Percentiles rank a stretch among this genome's conserved stretches.
phyloP scores from a whole-genome alignment of 768 basidiomycete genomes.

The Cystofilobasidium ferigula region DNA sequence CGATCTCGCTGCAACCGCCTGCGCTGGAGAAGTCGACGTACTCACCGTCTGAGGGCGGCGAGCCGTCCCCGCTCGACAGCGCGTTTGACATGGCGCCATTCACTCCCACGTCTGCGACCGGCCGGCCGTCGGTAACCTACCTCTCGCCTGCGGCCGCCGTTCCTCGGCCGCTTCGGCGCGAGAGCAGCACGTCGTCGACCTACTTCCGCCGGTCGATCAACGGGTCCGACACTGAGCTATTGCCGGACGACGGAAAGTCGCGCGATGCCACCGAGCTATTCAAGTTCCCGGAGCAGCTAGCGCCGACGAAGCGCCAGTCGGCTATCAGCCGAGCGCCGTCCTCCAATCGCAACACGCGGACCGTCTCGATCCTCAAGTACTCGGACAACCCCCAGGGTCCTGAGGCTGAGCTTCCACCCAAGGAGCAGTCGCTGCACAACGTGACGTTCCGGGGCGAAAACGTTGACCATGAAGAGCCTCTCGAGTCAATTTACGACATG shows the following conservation, averaged over 20 bases:
- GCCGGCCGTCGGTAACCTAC: neutral
- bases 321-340: neutral
- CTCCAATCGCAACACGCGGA: neutral
- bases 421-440: neutral
- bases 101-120: neutral
- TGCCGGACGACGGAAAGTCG: neutral
- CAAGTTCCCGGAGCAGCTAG: neutral
- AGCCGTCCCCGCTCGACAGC: neutral
- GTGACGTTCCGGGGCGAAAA: neutral
- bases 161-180: neutral
- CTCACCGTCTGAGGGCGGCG: neutral
- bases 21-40: neutral
- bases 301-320: neutral
- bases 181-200: neutral
- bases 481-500: neutral
- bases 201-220: neutral
- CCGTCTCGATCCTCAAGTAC: slow-evolving; percentile 3
- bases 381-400: too few species aligned
- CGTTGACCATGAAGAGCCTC: too few species aligned
- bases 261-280: neutral
- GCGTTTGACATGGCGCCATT: neutral
- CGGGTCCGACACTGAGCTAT: neutral
- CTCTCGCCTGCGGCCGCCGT: neutral
- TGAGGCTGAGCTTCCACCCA: neutral
- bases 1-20: neutral